A percentile compares a stretch with the other conserved stretches of the same genome.
Evolutionary conservation across 805 yeast species (phyloP).

Genomic region (Gaillardinia entomophila): DNA sequence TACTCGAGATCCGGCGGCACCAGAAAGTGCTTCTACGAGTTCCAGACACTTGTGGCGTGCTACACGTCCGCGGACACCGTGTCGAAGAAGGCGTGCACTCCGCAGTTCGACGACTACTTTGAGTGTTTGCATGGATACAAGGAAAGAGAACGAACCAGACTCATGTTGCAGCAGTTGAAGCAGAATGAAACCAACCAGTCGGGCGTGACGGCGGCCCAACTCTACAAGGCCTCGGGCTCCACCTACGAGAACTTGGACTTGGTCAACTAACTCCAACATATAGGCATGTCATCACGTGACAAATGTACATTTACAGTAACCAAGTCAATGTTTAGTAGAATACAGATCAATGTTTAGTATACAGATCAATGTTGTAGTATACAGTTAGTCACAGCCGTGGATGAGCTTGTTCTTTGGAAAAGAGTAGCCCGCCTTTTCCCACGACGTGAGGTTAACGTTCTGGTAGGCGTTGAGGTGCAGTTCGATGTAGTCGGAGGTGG

Average conservation of each 20-base stretch:
- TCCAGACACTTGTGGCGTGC: slow-evolving; percentile 39
- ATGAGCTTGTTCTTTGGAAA: slow-evolving; percentile 46
- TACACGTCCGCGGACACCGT: slow-evolving; percentile 41
- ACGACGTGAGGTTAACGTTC: slow-evolving; percentile 29
- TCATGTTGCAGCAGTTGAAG: slow-evolving; percentile 41
- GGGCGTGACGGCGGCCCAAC: slow-evolving; percentile 38
- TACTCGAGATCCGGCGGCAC: slow-evolving; percentile 44
- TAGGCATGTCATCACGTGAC: background rate
- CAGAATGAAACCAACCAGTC: slow-evolving; percentile 35
- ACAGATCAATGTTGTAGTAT: too few species aligned
- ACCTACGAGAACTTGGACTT: slow-evolving; percentile 41
- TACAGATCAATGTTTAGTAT: too few species aligned
- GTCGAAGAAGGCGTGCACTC: slow-evolving; percentile 36
- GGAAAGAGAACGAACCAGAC: slow-evolving; percentile 40
- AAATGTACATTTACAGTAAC: too few species aligned
- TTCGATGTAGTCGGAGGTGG: slow-evolving; percentile 31
- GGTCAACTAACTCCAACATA: slow-evolving; percentile 11
- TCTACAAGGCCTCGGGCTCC: slow-evolving; percentile 35
- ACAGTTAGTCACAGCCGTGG: background rate
- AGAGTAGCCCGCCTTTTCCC: slow-evolving; percentile 38
- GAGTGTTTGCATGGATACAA: slow-evolving; percentile 44
- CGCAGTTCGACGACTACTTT: slow-evolving; percentile 40
- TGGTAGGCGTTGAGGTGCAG: slow-evolving; percentile 25
- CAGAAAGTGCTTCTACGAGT: slow-evolving; percentile 43
- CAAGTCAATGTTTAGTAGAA: too few species aligned